phyloP scores from a whole-genome alignment of 805 yeast species.

The Pichia cephalocereana region DNA sequence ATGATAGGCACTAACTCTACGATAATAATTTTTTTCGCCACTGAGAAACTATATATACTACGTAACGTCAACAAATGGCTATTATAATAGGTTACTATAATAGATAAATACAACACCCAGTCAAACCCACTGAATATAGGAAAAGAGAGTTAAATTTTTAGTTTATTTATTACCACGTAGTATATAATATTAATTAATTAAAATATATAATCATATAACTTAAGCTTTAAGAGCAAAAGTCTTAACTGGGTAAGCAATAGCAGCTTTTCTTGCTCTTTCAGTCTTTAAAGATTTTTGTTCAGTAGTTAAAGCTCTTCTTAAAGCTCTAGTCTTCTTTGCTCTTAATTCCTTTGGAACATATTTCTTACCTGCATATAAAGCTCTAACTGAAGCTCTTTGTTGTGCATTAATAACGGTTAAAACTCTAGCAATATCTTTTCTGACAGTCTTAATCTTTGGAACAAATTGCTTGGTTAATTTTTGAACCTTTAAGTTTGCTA shows the following conservation, averaged over 20 bases:
- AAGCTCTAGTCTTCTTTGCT: conserved; percentile 99
- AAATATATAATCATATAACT: conserved; percentile 17
- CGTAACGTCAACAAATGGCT: too few relatives aligned
- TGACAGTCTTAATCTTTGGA: conserved; percentile 94
- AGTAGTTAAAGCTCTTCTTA: conserved; percentile 93
- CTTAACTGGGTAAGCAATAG: conserved; percentile 96
- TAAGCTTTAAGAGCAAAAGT: conserved; percentile 98
- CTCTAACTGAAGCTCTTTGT: conserved; percentile 93
- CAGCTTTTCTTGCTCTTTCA: conserved; percentile 84
- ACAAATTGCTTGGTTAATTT: conserved; percentile 85
- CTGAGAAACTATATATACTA: background rate
- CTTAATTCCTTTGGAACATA: conserved; percentile 97
- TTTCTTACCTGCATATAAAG: conserved; percentile 91
- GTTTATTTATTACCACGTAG: conserved; percentile 2
- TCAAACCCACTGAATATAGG: background rate
- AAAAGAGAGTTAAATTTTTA: background rate
- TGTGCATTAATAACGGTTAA: conserved; percentile 94
- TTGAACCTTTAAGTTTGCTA: conserved; percentile 93
- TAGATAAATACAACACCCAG: background rate
- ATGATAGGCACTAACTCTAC: too few relatives aligned
- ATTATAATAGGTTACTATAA: too few relatives aligned
- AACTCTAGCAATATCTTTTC: conserved; percentile 98
- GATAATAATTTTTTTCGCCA: background rate
- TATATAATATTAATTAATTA: conserved; percentile 2
- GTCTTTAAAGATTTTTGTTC: conserved; percentile 76